Base-by-base conservation (phyloP, 2,329 filamentous ascomycete genomes). In the Aspergillus pseudotamarii region DNA sequence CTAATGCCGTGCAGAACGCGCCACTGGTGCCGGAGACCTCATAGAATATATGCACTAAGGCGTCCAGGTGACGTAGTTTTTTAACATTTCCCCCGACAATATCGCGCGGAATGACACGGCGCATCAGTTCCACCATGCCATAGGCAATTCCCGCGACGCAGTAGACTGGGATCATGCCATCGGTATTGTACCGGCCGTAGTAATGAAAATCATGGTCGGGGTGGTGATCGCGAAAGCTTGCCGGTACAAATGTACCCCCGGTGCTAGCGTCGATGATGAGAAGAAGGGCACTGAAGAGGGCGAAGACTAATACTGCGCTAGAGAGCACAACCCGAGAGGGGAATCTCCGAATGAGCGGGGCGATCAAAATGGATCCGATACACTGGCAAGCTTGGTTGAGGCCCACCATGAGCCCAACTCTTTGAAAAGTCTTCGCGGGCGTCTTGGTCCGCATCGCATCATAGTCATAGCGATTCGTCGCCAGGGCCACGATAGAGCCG, bases 71-170 rank as follows among this genome's bases (percentile, higher is more conserved):
- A n/a, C 63, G 63, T 14, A 67, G 38, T 53, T 65, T 67, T 28
- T 60, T 62, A 12, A 67, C 55, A 55, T 67, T 50, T 19, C 65
- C 65, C 19, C 63, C 65, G 6, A 65, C 65, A 50, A 67, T 53
- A 32, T 65, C 63, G 14, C 63, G 57, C 11, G 63, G 65, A 26
- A 67, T 65, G 9, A 67, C 61, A 26, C 63, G 65, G 19, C 63
- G 63, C n/a, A 67, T 65, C 59, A 67, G 48, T 41, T 67, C 65
- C 19, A 67, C 65, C 65, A 67, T 67, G 2, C 65, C 65, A 41
- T 67, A 67, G 5, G 61, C 61, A 3, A 67, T 38, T 4, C 65
- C 65, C 19, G 63, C 54, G 12, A 62, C 43, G 53, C 65, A 65
- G 36, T 65, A 67, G n/a, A 65, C 63, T 8, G 65, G 65, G 21